Evolutionary conservation across 345 rosid genomes (phyloP).

Genomic region (Gossypium longicalyx): DNA sequence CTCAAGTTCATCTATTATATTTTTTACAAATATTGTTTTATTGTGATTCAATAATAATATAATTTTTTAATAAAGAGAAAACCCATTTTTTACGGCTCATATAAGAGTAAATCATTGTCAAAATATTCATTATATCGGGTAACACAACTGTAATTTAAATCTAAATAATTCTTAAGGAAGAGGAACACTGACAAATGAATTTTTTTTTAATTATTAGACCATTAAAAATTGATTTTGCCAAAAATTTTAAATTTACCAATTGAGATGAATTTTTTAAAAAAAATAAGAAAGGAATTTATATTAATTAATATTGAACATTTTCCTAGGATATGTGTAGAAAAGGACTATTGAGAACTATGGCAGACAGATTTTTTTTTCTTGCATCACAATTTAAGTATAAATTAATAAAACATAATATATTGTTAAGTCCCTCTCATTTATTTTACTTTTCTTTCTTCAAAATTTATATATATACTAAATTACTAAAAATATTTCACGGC

Average conservation of each 20-base stretch:
- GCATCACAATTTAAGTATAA: neutral
- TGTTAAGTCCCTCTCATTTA: neutral
- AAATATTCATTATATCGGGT: no score
- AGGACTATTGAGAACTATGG: neutral
- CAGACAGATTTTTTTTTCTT: neutral
- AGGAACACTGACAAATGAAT: no score
- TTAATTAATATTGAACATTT: neutral
- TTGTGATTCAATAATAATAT: no score
- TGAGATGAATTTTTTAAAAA: neutral
- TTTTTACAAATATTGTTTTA: no score
- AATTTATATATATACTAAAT: neutral
- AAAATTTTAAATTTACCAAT: neutral
- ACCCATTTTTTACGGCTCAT: neutral
- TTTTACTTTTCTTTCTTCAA: neutral
- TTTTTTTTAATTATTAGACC: neutral
- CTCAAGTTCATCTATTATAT: no score
- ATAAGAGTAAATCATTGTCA: no score
- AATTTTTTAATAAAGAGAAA: neutral
- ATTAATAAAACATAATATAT: conserved; percentile 3
- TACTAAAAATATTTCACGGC: neutral
- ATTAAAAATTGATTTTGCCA: neutral
- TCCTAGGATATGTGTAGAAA: neutral
- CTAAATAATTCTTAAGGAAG: no score
- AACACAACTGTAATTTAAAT: no score
- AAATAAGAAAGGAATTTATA: neutral